Conservation (phyloP, 208 protist species). For the Wallacemonas collosoma region DNA sequence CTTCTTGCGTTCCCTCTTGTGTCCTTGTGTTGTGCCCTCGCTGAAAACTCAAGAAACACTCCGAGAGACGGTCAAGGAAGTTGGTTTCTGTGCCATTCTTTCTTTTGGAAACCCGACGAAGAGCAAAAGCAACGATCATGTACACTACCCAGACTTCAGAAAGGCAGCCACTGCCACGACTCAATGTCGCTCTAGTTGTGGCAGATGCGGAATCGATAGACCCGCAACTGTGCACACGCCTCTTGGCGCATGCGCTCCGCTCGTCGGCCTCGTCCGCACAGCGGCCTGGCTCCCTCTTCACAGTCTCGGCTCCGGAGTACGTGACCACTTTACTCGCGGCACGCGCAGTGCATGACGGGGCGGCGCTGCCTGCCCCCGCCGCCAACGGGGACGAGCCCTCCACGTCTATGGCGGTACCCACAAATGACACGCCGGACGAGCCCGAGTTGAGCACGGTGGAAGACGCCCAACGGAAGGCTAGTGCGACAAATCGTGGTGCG, state of each 20-base stretch:
- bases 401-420: not conserved
- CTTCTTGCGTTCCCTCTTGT: no score
- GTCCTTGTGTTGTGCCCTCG: no score
- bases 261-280: not conserved
- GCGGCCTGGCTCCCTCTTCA: not conserved
- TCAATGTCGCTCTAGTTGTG: conserved; percentile 1
- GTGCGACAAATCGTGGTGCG: not conserved
- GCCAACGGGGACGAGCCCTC: not conserved
- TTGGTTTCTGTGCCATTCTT: no score
- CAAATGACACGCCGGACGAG: not conserved
- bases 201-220: conserved; percentile 1
- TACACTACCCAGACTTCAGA: not conserved
- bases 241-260: conserved; percentile 2
- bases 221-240: not conserved
- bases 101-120: no score
- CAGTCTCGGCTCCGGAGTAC: not conserved
- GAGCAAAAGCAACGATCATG: not conserved
- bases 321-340: not conserved
- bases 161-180: not conserved
- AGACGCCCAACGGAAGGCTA: conserved; percentile 5
- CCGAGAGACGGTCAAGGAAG: no score
- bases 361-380: not conserved
- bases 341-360: conserved; percentile 6
- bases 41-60: no score
- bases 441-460: not conserved